Conservation (phyloP, 2,329 filamentous ascomycete species). For the Fusarium vanettenii region DNA sequence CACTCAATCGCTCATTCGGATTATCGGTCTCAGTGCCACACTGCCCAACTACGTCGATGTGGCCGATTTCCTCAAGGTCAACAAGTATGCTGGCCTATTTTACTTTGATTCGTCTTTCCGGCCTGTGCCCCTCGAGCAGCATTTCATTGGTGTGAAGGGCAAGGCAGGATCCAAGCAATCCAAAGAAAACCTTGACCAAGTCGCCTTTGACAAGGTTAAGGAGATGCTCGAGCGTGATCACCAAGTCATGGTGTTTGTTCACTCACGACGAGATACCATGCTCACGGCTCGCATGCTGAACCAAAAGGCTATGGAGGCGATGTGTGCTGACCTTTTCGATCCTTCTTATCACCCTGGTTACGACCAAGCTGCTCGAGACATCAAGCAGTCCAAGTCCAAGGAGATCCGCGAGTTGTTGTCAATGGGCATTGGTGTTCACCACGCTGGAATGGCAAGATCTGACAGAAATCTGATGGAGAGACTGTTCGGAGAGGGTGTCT, state of each 20-base stretch:
- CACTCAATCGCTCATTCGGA: conserved; percentile 95
- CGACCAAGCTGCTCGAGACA: conserved; percentile 81
- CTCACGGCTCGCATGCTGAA: conserved; percentile 86
- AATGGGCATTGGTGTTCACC: conserved; percentile 94
- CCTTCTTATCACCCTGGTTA: conserved; percentile 83
- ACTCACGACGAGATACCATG: conserved; percentile 94
- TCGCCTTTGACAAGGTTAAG: conserved; percentile 92
- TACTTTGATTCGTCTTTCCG: conserved; percentile 98
- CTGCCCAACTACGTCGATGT: conserved; percentile 97
- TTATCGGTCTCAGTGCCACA: conserved; percentile 94
- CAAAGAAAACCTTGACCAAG: conserved; percentile 87
- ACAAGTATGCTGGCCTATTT: conserved; percentile 90
- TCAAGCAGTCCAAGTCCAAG: conserved; percentile 85
- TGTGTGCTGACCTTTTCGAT: conserved; percentile 85
- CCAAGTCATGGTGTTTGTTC: conserved; percentile 99
- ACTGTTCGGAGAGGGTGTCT: conserved; percentile 89
- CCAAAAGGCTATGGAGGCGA: conserved; percentile 86
- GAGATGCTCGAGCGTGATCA: conserved; percentile 94
- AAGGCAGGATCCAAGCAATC: conserved; percentile 85
- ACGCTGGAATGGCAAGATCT: conserved; percentile 94
- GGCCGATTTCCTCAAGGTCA: conserved; percentile 96
- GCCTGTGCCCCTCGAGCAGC: conserved; percentile 94
- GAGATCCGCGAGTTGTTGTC: conserved; percentile 90
- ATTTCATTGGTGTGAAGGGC: conserved; percentile 96
- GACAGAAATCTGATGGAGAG: conserved; percentile 97